Conservation (phyloP, 2,329 filamentous ascomycete genomes). For the Beauveria pseudobassiana region DNA sequence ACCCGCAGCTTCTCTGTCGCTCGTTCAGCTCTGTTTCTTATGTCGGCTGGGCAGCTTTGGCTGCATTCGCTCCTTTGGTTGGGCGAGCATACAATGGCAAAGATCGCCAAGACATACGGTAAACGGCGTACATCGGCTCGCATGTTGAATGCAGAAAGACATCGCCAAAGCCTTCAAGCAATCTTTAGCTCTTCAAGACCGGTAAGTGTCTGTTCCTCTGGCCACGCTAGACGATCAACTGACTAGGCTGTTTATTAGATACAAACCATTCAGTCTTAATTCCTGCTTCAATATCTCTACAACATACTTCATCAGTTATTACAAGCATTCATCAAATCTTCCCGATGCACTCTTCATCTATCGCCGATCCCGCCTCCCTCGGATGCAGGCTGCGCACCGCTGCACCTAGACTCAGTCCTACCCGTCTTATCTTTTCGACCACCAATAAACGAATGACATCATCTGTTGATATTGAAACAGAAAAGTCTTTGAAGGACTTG, state of each 20-base stretch:
- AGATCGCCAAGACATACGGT: neutral
- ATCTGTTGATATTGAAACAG: neutral
- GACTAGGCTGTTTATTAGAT: neutral
- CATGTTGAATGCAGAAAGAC: neutral
- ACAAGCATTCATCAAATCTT: neutral
- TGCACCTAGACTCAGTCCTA: neutral
- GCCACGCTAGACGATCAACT: neutral
- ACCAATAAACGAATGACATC: no score
- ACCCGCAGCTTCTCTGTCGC: neutral
- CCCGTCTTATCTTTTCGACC: neutral
- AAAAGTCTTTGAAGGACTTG: neutral
- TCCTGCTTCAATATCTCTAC: neutral
- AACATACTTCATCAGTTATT: neutral
- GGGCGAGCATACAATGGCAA: neutral
- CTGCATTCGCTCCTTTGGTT: constrained; percentile 8
- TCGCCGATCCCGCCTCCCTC: neutral
- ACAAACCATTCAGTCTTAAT: neutral
- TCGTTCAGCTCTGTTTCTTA: neutral
- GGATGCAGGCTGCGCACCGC: neutral
- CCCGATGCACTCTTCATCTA: neutral
- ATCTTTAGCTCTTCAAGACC: neutral
- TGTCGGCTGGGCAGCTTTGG: neutral
- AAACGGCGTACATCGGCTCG: neutral
- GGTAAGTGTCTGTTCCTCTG: neutral
- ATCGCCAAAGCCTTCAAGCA: neutral